A percentile compares a stretch with the other conserved stretches of the same genome.
phyloP scores from a whole-genome alignment of 306 rosid genomes.

The Spatholobus suberectus region DNA sequence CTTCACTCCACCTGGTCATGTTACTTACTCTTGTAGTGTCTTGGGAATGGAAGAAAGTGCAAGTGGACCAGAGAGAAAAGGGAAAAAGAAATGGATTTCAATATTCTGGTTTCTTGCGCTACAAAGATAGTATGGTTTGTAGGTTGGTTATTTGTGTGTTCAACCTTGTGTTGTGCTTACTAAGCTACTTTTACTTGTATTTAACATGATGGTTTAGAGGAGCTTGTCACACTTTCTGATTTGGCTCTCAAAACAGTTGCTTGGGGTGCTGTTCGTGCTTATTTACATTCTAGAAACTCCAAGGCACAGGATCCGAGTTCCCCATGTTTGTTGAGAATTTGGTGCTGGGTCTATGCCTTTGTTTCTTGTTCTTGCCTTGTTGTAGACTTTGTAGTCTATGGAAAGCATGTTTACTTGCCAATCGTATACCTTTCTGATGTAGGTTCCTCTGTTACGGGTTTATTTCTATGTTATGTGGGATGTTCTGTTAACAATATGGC shows the following conservation, averaged over 20 bases:
- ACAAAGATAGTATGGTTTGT: conserved; percentile 35
- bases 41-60: conserved; percentile 52
- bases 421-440: conserved; percentile 45
- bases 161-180: conserved; percentile 48
- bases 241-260: conserved; percentile 50
- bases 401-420: conserved; percentile 44
- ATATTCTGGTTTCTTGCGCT: conserved; percentile 7
- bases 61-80: conserved; percentile 29
- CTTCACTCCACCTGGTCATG: conserved; percentile 54
- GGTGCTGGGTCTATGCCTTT: conserved; percentile 57
- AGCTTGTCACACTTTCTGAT: conserved; percentile 52
- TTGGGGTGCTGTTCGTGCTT: conserved; percentile 58
- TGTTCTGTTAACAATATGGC: conserved; percentile 45
- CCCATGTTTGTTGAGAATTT: conserved; percentile 56
- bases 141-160: conserved; percentile 42
- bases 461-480: too few relatives aligned
- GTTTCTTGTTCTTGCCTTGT: conserved; percentile 58
- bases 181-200: conserved; percentile 55
- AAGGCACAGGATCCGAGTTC: conserved; percentile 33
- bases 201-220: conserved; percentile 48
- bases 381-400: conserved; percentile 45
- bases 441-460: too few relatives aligned
- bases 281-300: conserved; percentile 42
- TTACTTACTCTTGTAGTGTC: conserved; percentile 46
- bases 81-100: conserved; percentile 33